These are phyloP conservation scores for Brassica nigra DNA, from an alignment of 345 rosid species.

Conservation along the genomic window DNA sequence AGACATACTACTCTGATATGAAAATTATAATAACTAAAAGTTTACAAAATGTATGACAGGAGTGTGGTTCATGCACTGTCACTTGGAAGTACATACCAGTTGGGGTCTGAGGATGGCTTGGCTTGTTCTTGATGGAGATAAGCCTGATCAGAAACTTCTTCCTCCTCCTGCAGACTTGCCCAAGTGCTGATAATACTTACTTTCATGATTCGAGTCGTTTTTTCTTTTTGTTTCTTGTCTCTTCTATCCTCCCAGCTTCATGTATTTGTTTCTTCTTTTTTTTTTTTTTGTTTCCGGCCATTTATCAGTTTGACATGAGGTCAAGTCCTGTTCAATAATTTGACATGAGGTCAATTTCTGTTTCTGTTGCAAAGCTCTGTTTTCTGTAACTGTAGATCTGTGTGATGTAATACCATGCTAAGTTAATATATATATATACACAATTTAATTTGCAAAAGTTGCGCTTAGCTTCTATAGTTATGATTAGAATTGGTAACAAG, in stretches of 20 bases:
- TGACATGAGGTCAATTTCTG: background rate
- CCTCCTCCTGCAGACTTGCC: conserved; percentile 3
- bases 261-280: background rate
- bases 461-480: background rate
- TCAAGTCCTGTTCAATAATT: background rate
- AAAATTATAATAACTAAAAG: background rate
- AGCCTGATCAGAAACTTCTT: background rate
- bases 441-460: background rate
- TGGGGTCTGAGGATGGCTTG: conserved; percentile 2
- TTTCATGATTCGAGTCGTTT: background rate
- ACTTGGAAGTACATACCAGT: background rate
- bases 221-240: background rate
- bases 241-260: background rate
- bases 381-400: background rate
- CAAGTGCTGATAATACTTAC: background rate
- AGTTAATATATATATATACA: background rate
- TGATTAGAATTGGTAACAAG: background rate
- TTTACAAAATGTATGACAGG: background rate
- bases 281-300: background rate
- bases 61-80: conserved; percentile 4
- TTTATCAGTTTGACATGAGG: background rate
- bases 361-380: background rate
- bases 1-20: background rate
- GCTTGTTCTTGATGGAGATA: conserved; percentile 1
- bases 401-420: background rate